These are phyloP conservation scores for Xylariaceae sp. DNA, from an alignment of 2,329 filamentous ascomycete genomes.

Conservation along the genomic window DNA sequence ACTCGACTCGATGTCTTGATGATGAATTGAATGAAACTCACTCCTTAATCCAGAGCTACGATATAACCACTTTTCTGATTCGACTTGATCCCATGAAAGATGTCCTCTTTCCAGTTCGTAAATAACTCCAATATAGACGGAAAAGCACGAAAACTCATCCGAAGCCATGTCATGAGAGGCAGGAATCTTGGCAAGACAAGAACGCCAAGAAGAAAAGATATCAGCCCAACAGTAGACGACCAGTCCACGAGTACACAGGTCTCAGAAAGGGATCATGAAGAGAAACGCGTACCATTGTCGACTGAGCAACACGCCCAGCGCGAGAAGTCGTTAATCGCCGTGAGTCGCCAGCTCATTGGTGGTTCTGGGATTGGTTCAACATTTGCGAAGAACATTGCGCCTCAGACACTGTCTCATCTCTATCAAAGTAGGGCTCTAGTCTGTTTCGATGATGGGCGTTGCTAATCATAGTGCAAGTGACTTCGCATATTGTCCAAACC, in stretches of 20 bases:
- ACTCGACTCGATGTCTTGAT: no score
- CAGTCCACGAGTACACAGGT: neutral
- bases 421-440: no score
- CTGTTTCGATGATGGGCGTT: no score
- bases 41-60: no score
- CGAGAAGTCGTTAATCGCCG: neutral
- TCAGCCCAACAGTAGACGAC: neutral
- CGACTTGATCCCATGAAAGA: neutral
- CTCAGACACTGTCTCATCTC: conserved; percentile 4
- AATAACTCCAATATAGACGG: conserved; percentile 15
- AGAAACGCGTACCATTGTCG: neutral
- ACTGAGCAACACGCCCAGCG: neutral
- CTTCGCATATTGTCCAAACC: no score
- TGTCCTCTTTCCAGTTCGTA: conserved; percentile 15
- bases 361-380: neutral
- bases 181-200: conserved; percentile 18
- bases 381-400: neutral
- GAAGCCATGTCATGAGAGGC: conserved; percentile 23
- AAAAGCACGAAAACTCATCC: conserved; percentile 17
- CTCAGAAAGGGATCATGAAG: neutral
- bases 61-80: no score
- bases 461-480: no score
- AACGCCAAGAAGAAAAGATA: neutral
- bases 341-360: conserved; percentile 9
- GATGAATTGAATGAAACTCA: no score